Evolutionary conservation across 2,329 filamentous ascomycete genomes (phyloP).

Genomic region (Claviceps humidiphila): DNA sequence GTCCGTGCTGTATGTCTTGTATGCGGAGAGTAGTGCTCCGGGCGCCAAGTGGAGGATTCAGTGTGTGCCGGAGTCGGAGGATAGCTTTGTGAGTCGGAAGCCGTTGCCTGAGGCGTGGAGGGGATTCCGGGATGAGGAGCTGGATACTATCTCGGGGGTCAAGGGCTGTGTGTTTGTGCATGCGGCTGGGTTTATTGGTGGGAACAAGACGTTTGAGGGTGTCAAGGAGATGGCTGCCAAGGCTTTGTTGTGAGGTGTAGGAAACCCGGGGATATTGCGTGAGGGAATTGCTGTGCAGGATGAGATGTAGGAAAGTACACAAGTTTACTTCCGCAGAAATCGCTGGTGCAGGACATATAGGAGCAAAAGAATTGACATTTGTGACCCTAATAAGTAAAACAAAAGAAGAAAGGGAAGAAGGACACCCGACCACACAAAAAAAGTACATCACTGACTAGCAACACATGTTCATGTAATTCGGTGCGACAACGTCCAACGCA

Average conservation of each 20-base stretch:
- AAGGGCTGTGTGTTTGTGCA: slow-evolving; percentile 82
- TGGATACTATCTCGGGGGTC: slow-evolving; percentile 59
- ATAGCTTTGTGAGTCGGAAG: slow-evolving; percentile 86
- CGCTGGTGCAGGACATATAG: neutral
- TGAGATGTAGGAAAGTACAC: no score
- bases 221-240: slow-evolving; percentile 74
- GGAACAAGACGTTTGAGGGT: slow-evolving; percentile 83
- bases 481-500: neutral
- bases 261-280: no score
- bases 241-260: slow-evolving; percentile 35
- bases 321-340: no score
- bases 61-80: slow-evolving; percentile 70
- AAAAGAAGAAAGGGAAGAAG: neutral
- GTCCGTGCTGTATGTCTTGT: slow-evolving; percentile 70
- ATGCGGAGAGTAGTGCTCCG: slow-evolving; percentile 66
- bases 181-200: slow-evolving; percentile 89
- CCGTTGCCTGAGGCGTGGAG: slow-evolving; percentile 85
- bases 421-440: neutral
- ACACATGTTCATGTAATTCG: neutral
- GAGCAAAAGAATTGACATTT: neutral
- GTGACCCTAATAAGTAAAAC: neutral
- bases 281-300: no score
- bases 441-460: neutral
- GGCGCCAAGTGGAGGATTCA: slow-evolving; percentile 88
- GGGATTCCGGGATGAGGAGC: slow-evolving; percentile 73